A percentile compares a stretch with the other conserved stretches of the same genome.
These are phyloP conservation scores for Colletotrichum incanum DNA, from an alignment of 2,329 filamentous ascomycete species.

Conservation along the genomic window DNA sequence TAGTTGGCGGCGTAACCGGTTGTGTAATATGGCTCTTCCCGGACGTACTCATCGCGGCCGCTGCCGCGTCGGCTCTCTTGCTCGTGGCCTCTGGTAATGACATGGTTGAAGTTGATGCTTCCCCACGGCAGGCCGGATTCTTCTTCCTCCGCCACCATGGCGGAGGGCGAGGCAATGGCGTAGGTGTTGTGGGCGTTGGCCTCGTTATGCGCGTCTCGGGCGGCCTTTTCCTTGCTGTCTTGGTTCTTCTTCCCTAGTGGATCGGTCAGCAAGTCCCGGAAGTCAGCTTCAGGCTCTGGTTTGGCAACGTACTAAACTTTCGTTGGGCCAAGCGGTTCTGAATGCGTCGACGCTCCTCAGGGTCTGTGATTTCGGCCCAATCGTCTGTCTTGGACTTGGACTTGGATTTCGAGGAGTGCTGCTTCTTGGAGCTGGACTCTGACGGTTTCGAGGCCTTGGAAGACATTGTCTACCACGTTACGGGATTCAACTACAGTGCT, in stretches of 20 bases:
- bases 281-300: neutral
- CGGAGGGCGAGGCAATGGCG: slow-evolving; percentile 70
- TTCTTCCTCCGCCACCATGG: slow-evolving; percentile 68
- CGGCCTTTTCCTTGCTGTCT: slow-evolving; percentile 76
- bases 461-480: slow-evolving; percentile 50
- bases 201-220: slow-evolving; percentile 76
- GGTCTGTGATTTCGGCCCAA: slow-evolving; percentile 80
- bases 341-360: slow-evolving; percentile 79
- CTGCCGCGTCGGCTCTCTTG: slow-evolving; percentile 61
- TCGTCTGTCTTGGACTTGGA: slow-evolving; percentile 68
- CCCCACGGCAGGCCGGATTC: slow-evolving; percentile 82
- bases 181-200: slow-evolving; percentile 77
- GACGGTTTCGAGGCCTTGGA: slow-evolving; percentile 48
- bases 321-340: slow-evolving; percentile 84
- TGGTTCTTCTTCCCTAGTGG: slow-evolving; percentile 77
- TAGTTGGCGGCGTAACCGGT: slow-evolving; percentile 46
- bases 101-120: slow-evolving; percentile 73
- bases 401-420: slow-evolving; percentile 55
- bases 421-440: slow-evolving; percentile 49
- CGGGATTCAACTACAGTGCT: slow-evolving; percentile 15
- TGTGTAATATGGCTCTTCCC: slow-evolving; percentile 53
- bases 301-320: slow-evolving; percentile 77
- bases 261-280: neutral
- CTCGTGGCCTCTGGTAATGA: slow-evolving; percentile 67
- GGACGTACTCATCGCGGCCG: slow-evolving; percentile 54